Percentiles rank a stretch among this genome's conserved stretches.
These are phyloP conservation scores for Tripterygium wilfordii DNA, from an alignment of 177 flowering plant species.

Conservation along the genomic window DNA sequence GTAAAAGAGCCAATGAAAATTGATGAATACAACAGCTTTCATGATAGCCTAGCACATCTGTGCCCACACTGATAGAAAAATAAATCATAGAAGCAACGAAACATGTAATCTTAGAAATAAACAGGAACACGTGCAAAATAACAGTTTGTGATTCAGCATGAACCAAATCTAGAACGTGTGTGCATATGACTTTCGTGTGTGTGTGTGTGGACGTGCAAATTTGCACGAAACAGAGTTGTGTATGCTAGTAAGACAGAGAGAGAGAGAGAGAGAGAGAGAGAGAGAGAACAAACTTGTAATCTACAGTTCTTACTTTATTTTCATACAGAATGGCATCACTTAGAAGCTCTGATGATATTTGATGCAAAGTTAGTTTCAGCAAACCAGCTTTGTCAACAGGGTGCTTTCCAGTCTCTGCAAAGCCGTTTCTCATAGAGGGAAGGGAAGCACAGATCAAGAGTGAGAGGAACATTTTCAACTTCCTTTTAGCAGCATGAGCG, in stretches of 20 bases:
- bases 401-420: conserved; percentile 4
- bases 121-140: no score
- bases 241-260: no score
- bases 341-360: conserved; percentile 57
- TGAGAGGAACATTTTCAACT: conserved; percentile 60
- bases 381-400: conserved; percentile 3
- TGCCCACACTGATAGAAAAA: no score
- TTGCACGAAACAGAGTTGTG: no score
- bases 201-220: no score
- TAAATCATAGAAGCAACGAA: no score
- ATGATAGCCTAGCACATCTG: background rate
- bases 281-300: background rate
- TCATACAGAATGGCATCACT: conserved; percentile 56
- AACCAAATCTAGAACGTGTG: no score
- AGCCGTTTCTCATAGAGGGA: conserved; percentile 16
- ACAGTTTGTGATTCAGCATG: no score
- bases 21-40: conserved; percentile 2
- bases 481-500: conserved; percentile 54
- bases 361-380: conserved; percentile 27
- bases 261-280: no score
- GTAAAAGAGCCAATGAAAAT: conserved; percentile 22
- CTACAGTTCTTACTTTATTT: conserved; percentile 61
- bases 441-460: conserved; percentile 34
- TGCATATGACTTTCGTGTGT: no score
- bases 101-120: no score